phyloP scores from a whole-genome alignment of 352 stramenopile genomes.

The Globisporangium cystogenes region DNA sequence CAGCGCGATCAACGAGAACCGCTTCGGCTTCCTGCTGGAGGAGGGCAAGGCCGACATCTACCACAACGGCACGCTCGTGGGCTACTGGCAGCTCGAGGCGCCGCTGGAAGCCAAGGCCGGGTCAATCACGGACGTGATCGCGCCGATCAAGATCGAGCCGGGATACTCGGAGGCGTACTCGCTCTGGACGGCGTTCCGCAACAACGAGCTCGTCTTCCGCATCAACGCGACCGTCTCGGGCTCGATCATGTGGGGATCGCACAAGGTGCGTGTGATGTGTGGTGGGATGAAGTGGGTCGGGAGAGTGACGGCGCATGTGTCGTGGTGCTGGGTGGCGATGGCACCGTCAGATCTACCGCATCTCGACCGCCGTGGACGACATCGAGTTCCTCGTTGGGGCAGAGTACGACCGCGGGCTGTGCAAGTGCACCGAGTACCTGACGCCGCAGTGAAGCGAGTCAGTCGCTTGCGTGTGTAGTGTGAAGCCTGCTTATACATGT shows the following conservation, averaged over 20 bases:
- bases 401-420: conserved; percentile 79
- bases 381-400: conserved; percentile 85
- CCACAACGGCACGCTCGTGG: conserved; percentile 66
- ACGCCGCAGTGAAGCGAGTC: conserved; percentile 31
- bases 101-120: conserved; percentile 61
- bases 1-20: conserved; percentile 87
- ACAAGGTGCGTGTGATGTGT: conserved; percentile 47
- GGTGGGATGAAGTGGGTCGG: not conserved
- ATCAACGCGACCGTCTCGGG: conserved; percentile 79
- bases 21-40: conserved; percentile 79
- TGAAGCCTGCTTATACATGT: not conserved
- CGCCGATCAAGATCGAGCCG: conserved; percentile 63
- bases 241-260: conserved; percentile 73
- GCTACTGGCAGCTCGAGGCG: conserved; percentile 64
- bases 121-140: conserved; percentile 75
- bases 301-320: not conserved
- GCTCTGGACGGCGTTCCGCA: conserved; percentile 68
- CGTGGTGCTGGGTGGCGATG: not conserved
- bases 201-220: conserved; percentile 69
- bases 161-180: conserved; percentile 55
- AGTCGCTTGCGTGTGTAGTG: not conserved
- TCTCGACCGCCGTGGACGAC: conserved; percentile 67
- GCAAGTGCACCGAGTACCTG: conserved; percentile 77
- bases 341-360: conserved; percentile 70
- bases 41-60: conserved; percentile 76